Percentiles rank a stretch among this genome's conserved stretches.
Evolutionary conservation across 2,329 filamentous ascomycete species (phyloP).

Genomic region (Botrytis paeoniae): DNA sequence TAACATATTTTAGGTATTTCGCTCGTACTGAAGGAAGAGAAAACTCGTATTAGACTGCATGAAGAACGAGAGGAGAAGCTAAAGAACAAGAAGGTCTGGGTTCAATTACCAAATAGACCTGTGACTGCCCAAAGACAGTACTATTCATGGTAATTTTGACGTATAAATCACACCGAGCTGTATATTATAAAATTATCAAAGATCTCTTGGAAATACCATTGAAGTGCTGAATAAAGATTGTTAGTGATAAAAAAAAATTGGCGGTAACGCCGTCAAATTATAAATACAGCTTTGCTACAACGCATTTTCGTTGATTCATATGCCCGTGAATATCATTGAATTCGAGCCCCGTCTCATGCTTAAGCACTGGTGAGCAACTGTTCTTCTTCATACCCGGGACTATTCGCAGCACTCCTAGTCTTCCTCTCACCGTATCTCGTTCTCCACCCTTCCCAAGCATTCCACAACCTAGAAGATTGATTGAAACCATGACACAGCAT

Average conservation of each 20-base stretch:
- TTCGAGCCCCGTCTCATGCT: no score
- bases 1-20: slow-evolving; percentile 57
- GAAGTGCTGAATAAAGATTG: background rate
- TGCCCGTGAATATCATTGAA: background rate
- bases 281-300: background rate
- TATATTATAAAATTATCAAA: slow-evolving; percentile 17
- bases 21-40: slow-evolving; percentile 88
- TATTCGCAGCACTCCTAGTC: slow-evolving; percentile 17
- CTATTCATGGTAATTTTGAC: slow-evolving; percentile 72
- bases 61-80: slow-evolving; percentile 76
- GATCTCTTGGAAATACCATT: background rate
- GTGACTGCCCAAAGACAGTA: slow-evolving; percentile 83
- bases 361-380: slow-evolving; percentile 13
- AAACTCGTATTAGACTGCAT: slow-evolving; percentile 77
- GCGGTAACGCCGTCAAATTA: background rate
- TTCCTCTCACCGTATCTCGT: slow-evolving; percentile 16
- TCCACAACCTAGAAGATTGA: slow-evolving; percentile 26
- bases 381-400: slow-evolving; percentile 20
- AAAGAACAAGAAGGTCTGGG: slow-evolving; percentile 75
- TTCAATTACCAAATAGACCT: slow-evolving; percentile 80
- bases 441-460: slow-evolving; percentile 21
- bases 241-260: background rate
- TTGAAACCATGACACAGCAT: slow-evolving; percentile 76
- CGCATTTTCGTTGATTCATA: background rate
- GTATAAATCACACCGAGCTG: slow-evolving; percentile 1